phyloP scores from a whole-genome alignment of 2,329 filamentous ascomycete genomes.

The Chalara sp. region DNA sequence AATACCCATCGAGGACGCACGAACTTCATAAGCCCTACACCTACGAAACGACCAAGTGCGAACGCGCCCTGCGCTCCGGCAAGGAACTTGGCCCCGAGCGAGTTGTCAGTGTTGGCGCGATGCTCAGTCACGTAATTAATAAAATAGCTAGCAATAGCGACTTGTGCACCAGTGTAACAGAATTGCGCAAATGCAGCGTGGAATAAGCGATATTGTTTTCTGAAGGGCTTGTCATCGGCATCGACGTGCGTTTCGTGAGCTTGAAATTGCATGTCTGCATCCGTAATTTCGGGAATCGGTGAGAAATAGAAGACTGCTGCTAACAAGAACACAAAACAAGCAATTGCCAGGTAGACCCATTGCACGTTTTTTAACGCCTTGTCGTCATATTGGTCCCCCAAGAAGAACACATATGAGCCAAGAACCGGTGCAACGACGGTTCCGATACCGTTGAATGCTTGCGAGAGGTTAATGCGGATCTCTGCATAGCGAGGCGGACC shows the following conservation, averaged over 20 bases:
- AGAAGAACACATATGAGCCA: constrained; percentile 49
- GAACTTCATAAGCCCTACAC: constrained; percentile 42
- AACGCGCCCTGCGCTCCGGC: constrained; percentile 49
- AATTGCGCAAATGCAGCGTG: constrained; percentile 55
- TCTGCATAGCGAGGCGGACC: constrained; percentile 69
- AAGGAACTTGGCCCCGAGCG: constrained; percentile 39
- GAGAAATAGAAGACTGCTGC: constrained; percentile 50
- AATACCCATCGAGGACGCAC: constrained; percentile 44
- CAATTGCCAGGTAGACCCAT: constrained; percentile 43
- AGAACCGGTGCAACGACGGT: constrained; percentile 54
- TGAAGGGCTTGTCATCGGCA: constrained; percentile 42
- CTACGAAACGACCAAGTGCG: constrained; percentile 45
- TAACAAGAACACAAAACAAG: constrained; percentile 50
- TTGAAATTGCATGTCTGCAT: constrained; percentile 48
- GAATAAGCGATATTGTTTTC: constrained; percentile 54
- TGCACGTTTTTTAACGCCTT: constrained; percentile 50
- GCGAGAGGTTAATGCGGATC: constrained; percentile 66
- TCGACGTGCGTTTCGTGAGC: constrained; percentile 32
- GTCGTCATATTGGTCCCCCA: constrained; percentile 38
- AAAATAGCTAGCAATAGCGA: constrained; percentile 47
- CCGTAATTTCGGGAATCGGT: constrained; percentile 45
- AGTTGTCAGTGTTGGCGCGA: constrained; percentile 26
- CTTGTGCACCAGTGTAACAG: constrained; percentile 56
- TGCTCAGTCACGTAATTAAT: constrained; percentile 43
- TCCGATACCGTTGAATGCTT: constrained; percentile 67